Base-by-base conservation (phyloP, 2,329 filamentous ascomycete species). In the Colletotrichum tanaceti region DNA sequence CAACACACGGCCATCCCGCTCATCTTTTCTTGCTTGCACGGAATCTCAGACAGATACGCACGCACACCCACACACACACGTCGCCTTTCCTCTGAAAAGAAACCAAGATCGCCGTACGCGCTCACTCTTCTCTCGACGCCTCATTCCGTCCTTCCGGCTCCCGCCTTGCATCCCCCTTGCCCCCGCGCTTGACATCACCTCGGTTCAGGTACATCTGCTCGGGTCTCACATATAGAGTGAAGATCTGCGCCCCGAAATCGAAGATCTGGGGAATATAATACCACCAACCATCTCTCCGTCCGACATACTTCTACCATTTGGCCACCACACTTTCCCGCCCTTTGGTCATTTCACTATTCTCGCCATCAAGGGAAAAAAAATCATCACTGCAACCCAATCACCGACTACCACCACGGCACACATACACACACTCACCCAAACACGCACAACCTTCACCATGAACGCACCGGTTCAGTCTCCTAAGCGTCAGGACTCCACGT, bases 181-280 rank as follows among this genome's bases (percentile, higher is more conserved):
- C 54, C 47, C 47, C 65, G 53, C 61, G 54, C 61, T 54, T 65
- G 65, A 68, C 61, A 68, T 68, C 65, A 68, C 65, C 54, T 49
- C 32, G 43, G 50, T 44, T 54, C 65, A 68, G 53, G 65, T 59
- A 65, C 65, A 54, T 68, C 39, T 58, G 41, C 53, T 58, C 7
- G 20, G 60, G 60, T 54, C 61, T 58, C 61, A 52, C 65, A 39
- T 24, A 58, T 24, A 53, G 46, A 65, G 61, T 61, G 28, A 68
- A 65, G 65, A 68, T 68, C 65, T 41, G 50, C 65, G 38, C 55
- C 55, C 62, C 47, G 57, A 59, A 53, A 55, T 55, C 65, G 61
- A 68, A 68, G 62, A 65, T 68, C 65, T 68, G 65, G 65, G 62
- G 65, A 68, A 57, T 68, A 68, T 65, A 68, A 67, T 54, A 67